Conservation (phyloP, 345 rosid genomes). For the Lepidium didymum region DNA sequence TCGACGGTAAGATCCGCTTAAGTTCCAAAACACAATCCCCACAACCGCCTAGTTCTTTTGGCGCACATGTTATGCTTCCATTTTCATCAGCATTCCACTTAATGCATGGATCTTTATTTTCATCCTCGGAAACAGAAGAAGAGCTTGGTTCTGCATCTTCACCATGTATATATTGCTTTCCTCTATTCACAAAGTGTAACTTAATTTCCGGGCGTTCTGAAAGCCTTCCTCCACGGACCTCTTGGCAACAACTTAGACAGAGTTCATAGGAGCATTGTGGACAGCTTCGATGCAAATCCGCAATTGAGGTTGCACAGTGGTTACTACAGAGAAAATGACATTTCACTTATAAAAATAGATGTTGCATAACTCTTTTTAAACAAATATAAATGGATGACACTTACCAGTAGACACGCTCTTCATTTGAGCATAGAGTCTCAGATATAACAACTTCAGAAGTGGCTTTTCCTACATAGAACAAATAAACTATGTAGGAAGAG, state of each 20-base stretch:
- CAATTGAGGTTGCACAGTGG: conserved; percentile 87
- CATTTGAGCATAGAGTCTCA: conserved; percentile 39
- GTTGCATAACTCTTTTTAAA: background rate
- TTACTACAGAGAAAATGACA: conserved; percentile 38
- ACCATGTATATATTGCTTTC: conserved; percentile 69
- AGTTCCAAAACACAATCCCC: conserved; percentile 59
- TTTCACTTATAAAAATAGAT: background rate
- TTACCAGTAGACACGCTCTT: conserved; percentile 88
- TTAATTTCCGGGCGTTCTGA: conserved; percentile 36
- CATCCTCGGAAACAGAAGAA: conserved; percentile 12
- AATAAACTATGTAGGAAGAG: background rate
- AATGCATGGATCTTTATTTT: conserved; percentile 2
- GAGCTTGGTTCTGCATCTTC: conserved; percentile 41
- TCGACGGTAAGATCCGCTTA: conserved; percentile 51
- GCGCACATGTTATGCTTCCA: conserved; percentile 63
- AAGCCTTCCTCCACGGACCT: conserved; percentile 52
- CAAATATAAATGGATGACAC: background rate
- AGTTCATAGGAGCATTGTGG: conserved; percentile 68
- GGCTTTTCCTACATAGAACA: conserved; percentile 23
- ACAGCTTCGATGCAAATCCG: conserved; percentile 87
- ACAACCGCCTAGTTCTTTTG: conserved; percentile 69
- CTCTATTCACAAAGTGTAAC: conserved; percentile 40
- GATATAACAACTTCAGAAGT: conserved; percentile 36
- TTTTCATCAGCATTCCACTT: conserved; percentile 45
- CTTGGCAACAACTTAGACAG: conserved; percentile 81